A percentile compares a stretch with the other conserved stretches of the same genome.
Evolutionary conservation across 306 rosid species (phyloP).

Genomic region (Lotus japonicus): DNA sequence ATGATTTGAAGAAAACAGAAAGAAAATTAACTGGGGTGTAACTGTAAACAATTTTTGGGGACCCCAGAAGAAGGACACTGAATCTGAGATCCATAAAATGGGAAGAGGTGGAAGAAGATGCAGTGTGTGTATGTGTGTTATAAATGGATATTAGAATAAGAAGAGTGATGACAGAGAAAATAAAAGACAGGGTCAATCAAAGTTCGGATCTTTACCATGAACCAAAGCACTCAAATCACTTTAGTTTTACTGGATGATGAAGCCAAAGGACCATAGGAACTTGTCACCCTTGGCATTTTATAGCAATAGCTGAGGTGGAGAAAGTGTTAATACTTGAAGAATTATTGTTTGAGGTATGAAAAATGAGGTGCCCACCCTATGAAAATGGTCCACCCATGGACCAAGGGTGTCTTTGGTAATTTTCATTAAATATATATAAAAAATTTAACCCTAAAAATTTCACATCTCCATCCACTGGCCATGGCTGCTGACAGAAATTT

Average conservation of each 20-base stretch:
- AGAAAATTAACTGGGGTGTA: too few relatives aligned
- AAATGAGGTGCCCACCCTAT: too few relatives aligned
- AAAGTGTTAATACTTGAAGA: too few relatives aligned
- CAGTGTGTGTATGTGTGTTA: not conserved
- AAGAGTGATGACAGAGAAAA: slow-evolving; percentile 16
- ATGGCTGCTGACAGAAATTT: too few relatives aligned
- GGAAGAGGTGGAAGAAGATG: slow-evolving; percentile 19
- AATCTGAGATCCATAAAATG: slow-evolving; percentile 36
- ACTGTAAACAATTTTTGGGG: not conserved
- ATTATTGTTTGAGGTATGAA: too few relatives aligned
- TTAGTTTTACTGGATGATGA: not conserved
- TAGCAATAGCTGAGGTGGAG: slow-evolving; percentile 18
- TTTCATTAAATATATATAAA: too few relatives aligned
- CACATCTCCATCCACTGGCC: too few relatives aligned
- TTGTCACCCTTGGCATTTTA: slow-evolving; percentile 13
- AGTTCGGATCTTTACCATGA: slow-evolving; percentile 30
- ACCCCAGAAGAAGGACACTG: not conserved
- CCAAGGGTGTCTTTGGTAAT: too few relatives aligned
- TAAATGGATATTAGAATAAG: not conserved
- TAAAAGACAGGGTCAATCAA: slow-evolving; percentile 22
- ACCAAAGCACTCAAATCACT: slow-evolving; percentile 13
- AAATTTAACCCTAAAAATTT: too few relatives aligned
- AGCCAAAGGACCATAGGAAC: not conserved
- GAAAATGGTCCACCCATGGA: too few relatives aligned
- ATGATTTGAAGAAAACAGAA: not conserved